Conservation (phyloP, 2,329 filamentous ascomycete species). For the Ascochyta koolunga region DNA sequence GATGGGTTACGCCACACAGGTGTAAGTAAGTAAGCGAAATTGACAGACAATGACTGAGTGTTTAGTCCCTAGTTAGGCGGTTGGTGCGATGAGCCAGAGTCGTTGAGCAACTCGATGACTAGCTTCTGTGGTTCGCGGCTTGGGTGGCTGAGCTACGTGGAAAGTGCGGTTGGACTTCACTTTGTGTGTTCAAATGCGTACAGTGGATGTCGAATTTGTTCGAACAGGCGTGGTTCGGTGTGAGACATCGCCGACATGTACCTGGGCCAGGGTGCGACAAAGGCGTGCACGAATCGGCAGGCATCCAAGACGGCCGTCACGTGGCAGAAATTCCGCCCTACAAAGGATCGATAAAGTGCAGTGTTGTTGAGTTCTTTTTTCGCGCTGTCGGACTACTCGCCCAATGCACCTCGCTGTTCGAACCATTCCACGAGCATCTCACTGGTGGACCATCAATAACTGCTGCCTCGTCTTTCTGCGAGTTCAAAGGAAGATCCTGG, state of each 20-base stretch:
- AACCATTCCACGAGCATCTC: not conserved
- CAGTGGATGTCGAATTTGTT: not conserved
- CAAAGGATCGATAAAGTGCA: not conserved
- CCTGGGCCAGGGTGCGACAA: not conserved
- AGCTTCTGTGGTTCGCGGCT: too few relatives aligned
- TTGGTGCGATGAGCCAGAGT: too few relatives aligned
- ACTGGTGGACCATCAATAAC: not conserved
- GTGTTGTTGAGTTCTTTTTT: conserved; percentile 7
- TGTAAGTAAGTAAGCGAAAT: too few relatives aligned
- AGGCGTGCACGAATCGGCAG: not conserved
- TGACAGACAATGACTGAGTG: too few relatives aligned
- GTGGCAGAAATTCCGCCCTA: not conserved
- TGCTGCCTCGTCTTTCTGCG: not conserved
- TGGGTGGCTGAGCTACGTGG: not conserved
- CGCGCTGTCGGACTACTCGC: conserved; percentile 8
- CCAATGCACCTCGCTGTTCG: conserved; percentile 5
- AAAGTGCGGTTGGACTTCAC: not conserved
- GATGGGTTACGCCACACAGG: too few relatives aligned
- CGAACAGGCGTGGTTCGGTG: not conserved
- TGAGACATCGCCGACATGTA: conserved; percentile 11
- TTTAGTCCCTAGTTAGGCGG: too few relatives aligned
- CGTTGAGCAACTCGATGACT: too few relatives aligned
- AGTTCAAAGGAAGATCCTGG: conserved; percentile 8
- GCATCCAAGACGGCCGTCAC: not conserved
- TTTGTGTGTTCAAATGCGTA: not conserved